Evolutionary conservation across 805 yeast genomes (phyloP), one percentile per base, ranked within the genome.

Genomic region (Hanseniaspora jakobsenii): DNA sequence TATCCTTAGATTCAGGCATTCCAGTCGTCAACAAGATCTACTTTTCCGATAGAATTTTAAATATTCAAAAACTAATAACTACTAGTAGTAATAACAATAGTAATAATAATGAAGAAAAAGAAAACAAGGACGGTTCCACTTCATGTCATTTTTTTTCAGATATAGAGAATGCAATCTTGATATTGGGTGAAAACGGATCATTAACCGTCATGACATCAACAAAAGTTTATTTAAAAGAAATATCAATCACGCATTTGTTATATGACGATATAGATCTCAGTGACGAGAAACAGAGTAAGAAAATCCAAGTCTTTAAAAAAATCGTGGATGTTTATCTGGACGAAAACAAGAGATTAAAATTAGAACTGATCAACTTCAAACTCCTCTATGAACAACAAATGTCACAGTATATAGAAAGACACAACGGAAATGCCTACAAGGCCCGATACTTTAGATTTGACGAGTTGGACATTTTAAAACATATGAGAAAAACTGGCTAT

Each of bases 181-280:
- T 76, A 18, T 66, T 78, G 0, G 75, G 83, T 0, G 77, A 77
- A 37, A 64, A 69, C 24, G 86, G 86, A 0, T 59, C 73, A 0
- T 51, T 78, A 12, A 67, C 71, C 37, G 55, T 54, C 6, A 36
- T 61, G 21, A 29, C 38, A 4, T 48, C 36, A 6, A 35, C 48
- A 30, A 53, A 48, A 38, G 38, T 49, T 12, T 32, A 58, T 5
- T 44, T 51, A 27, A 55, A 53, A 26, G 51, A 56, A 28, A 49
- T 61, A 3, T 53, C 64, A 6, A 51, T 60, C 2, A 41, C 54
- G 18, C 63, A 62, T 2, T 48, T 61, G 2, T 47, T 61, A 12
- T 49, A 51, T 32, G 52, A 50, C 36, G 51, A 52, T 3, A 7
- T 40, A 17, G 21, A 9, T 12, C 12, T 8, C 2, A 7, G n/a